Evolutionary conservation across 768 basidiomycete genomes (phyloP), one percentile per base, ranked within the genome.

Genomic region (Macrolepiota dolichaula): DNA sequence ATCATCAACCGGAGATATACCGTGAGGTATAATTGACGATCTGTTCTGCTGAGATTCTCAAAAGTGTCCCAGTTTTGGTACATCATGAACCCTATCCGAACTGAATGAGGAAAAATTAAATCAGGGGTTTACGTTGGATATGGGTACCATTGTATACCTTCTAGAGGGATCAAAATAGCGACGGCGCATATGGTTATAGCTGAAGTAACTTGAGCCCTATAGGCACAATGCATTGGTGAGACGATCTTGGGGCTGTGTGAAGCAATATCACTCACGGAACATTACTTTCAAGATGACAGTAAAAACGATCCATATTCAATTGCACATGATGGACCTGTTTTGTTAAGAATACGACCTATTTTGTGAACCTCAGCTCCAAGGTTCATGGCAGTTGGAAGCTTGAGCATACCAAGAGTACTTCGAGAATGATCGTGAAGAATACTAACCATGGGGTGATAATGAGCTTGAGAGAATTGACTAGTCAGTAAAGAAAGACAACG

Each of bases 31-130:
- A 56, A 51, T n/a, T 35, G 55, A 15, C 49, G 24, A n/a, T 62
- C 61, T 22, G 22, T 25, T 52, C 29, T 29, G n/a, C 51, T 57
- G 13, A 62, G 40, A 2, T 51, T 37, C 9, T 35, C 38, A 17
- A 55, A 62, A 4, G 29, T 29, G 4, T 49, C 51, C 61, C 61
- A 62, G 51, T 62, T 57, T 42, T 19, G 19, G 50, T 57, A 62
- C 40, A 62, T 27, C 17, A 62, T 17, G 17, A 2, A 9, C 1
- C 54, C 55, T 17, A 55, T 62, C 54, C 55, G 50, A 22, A 51
- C 61, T 62, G 46, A 35, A 11, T 13, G 38, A 27, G 27, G 22
- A 22, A 46, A n/a, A 32, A 27, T 38, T 51, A 32, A 12, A 24
- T 1, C 27, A 61, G 9, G 6, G 17, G 10, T 10, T 19, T 1